phyloP scores from a whole-genome alignment of 345 rosid species.

The Brassica cretica region DNA sequence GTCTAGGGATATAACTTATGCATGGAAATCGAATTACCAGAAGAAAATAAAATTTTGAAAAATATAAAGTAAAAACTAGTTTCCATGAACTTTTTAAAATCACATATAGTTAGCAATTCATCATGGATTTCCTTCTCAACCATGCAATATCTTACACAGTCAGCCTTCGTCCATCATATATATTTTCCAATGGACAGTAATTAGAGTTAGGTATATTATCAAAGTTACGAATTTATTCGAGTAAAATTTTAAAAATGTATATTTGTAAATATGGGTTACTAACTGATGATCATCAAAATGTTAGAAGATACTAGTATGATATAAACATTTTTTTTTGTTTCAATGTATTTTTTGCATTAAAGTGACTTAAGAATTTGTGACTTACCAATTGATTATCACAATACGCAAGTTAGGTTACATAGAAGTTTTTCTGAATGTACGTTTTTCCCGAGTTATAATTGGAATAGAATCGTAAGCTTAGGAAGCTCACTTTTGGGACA shows the following conservation, averaged over 20 bases:
- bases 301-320: too few relatives aligned
- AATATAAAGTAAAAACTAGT: background rate
- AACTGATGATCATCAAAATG: background rate
- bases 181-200: background rate
- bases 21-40: background rate
- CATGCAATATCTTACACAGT: background rate
- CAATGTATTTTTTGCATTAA: background rate
- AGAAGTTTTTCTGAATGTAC: background rate
- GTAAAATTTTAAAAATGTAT: background rate
- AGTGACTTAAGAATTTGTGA: background rate
- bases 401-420: background rate
- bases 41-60: background rate
- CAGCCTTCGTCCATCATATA: background rate
- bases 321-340: background rate
- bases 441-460: background rate
- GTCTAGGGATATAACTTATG: background rate
- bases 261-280: background rate
- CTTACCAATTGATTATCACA: background rate
- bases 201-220: background rate
- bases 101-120: background rate
- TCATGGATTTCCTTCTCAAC: background rate
- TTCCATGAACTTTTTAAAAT: background rate
- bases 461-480: background rate
- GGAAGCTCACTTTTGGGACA: background rate
- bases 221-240: background rate